These are phyloP conservation scores for Avena eriantha DNA, from an alignment of 176 grass and related monocot species.

Conservation along the genomic window DNA sequence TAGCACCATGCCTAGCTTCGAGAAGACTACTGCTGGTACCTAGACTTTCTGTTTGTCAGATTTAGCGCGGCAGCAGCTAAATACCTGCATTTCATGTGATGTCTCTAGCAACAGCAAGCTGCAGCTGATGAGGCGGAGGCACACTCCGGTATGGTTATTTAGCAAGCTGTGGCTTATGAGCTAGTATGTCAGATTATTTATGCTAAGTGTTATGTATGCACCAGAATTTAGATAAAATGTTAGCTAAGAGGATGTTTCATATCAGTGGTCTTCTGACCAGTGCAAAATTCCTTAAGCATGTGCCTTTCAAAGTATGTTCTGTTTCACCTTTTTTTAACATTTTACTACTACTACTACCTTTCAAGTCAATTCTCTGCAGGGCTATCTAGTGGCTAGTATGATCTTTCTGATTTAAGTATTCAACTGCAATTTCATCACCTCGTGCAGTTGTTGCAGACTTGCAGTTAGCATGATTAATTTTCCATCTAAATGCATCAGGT, in stretches of 20 bases:
- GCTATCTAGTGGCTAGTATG: neutral
- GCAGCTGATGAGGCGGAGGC: no score
- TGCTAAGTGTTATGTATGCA: neutral
- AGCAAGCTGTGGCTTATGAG: neutral
- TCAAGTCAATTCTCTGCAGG: neutral
- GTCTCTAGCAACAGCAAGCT: neutral
- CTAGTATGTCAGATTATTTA: neutral
- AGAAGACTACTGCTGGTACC: neutral
- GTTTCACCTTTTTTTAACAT: neutral
- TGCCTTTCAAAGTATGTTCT: neutral
- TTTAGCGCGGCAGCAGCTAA: neutral
- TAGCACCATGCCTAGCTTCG: neutral
- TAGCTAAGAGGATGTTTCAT: neutral
- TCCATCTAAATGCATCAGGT: neutral
- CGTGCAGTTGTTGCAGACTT: neutral
- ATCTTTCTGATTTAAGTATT: neutral
- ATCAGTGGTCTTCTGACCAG: no score
- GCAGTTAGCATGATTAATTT: neutral
- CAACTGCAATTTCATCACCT: neutral
- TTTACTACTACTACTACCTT: neutral
- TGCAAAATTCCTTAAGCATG: neutral
- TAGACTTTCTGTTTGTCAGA: neutral
- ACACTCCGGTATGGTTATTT: no score
- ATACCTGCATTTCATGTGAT: conserved; percentile 23
- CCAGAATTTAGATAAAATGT: neutral